Evolutionary conservation across 1,139 yeast genomes (phyloP).

Genomic region (Lizanozyma gosingica): DNA sequence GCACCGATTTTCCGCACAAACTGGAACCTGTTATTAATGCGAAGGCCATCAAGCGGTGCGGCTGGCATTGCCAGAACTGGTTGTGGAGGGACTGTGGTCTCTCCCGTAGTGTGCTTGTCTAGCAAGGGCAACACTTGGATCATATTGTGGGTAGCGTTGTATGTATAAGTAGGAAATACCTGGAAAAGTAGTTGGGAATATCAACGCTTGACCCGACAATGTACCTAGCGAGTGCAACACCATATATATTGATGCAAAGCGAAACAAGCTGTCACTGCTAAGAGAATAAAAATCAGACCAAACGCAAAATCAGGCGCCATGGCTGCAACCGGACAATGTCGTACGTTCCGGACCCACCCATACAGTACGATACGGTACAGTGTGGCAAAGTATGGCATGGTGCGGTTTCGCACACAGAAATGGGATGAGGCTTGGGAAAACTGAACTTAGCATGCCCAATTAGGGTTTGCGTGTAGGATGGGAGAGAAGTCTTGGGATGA

Average conservation of each 20-base stretch:
- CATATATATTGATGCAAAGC: too few relatives aligned
- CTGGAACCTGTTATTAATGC: constrained; percentile 32
- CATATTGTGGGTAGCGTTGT: background rate
- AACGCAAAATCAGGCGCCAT: background rate
- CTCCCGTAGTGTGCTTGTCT: background rate
- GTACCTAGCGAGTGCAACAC: too few relatives aligned
- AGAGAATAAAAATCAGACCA: background rate
- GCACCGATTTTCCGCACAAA: constrained; percentile 63
- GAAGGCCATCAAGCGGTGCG: constrained; percentile 6
- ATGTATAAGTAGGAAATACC: background rate
- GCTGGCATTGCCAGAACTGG: background rate
- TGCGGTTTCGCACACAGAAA: background rate
- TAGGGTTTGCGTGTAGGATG: too few relatives aligned
- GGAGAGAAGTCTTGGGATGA: too few relatives aligned
- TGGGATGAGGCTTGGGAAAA: background rate
- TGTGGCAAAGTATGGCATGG: background rate
- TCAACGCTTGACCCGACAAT: too few relatives aligned
- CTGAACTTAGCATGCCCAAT: too few relatives aligned
- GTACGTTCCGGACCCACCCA: background rate
- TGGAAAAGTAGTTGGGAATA: too few relatives aligned
- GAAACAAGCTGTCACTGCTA: too few relatives aligned
- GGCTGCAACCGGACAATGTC: background rate
- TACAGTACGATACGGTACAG: background rate
- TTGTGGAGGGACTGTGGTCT: background rate
- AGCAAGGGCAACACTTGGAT: background rate